These are phyloP conservation scores for Neonectria faginata DNA, from an alignment of 2,329 filamentous ascomycete genomes.

Conservation along the genomic window DNA sequence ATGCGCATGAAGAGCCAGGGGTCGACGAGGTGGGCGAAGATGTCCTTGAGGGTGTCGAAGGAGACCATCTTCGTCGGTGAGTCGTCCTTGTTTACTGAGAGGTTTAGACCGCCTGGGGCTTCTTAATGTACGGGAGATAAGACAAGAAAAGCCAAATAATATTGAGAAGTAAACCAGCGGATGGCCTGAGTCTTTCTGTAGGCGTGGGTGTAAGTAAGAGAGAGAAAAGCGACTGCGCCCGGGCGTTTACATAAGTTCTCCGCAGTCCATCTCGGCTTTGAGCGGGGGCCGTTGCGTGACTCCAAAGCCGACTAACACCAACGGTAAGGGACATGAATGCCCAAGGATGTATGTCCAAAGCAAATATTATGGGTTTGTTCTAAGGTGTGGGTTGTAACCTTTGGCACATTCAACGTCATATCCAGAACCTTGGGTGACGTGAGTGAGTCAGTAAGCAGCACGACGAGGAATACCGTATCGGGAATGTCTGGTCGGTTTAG, in stretches of 20 bases:
- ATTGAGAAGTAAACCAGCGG: constrained; percentile 7
- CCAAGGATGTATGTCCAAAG: too few species aligned
- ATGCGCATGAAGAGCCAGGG: constrained; percentile 66
- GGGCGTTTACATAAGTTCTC: constrained; percentile 19
- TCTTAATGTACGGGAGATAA: neutral
- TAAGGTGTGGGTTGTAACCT: too few species aligned
- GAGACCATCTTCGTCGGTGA: constrained; percentile 41
- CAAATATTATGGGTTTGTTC: too few species aligned
- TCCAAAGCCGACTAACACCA: neutral
- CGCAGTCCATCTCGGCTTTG: constrained; percentile 6
- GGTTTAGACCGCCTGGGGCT: neutral
- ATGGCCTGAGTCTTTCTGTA: neutral
- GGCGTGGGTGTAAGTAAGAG: neutral
- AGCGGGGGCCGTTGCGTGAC: constrained; percentile 3
- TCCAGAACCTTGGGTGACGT: neutral
- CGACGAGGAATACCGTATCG: neutral
- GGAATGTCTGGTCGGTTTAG: neutral
- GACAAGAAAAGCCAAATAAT: constrained; percentile 4
- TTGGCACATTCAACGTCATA: too few species aligned
- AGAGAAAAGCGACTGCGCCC: neutral
- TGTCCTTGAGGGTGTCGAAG: constrained; percentile 39
- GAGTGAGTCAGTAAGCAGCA: neutral
- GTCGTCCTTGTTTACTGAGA: neutral
- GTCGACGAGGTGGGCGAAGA: constrained; percentile 53
- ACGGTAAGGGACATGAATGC: neutral